Base-by-base conservation (phyloP, 768 basidiomycete species). In the Lactarius tabidus region DNA sequence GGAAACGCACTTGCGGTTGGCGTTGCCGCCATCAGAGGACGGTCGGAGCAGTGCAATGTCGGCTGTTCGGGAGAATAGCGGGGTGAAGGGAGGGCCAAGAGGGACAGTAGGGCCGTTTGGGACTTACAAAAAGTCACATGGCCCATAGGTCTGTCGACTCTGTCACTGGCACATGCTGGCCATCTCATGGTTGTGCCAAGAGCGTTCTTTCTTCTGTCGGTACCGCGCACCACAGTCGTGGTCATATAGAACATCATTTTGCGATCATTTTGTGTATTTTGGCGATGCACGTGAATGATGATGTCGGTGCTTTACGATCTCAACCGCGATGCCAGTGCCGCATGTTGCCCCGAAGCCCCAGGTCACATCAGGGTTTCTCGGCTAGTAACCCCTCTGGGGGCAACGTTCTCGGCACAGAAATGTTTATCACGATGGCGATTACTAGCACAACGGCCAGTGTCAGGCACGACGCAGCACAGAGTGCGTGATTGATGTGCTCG, bases 31-130 rank as follows among this genome's bases (percentile, higher is more conserved):
- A 15, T 38, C 55, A 20, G 69, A 69, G 17, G 67, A 68, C 17
- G 69, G 69, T n/a, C 63, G 69, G 12, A n/a, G 58, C 51, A 70
- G 69, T 38, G 69, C 63, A 15, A n/a, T 68, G 60, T 65, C 69
- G 29, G 58, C 56, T 0, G 51, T 62, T 48, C 55, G 69, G 14
- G 60, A 59, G 26, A 54, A 38, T 29, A 48, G 59, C 45, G 36
- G 28, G 23, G 38, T 67, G 55, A 62, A 57, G 39, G 69, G 69
- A 33, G 69, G 69, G n/a, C 69, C 69, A n/a, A 65, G 60, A 56
- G 69, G 69, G n/a, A 70, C 60, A 8, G 69, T 70, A 14, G 69
- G 69, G 6, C 69, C 69, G 14, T 70, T 70, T 26, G 69, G 69
- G 54, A 62, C 69, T 14, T 70, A 65, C 48, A 70, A 69, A 51